Conservation (phyloP, 345 rosid species). For the Citrus medica region DNA sequence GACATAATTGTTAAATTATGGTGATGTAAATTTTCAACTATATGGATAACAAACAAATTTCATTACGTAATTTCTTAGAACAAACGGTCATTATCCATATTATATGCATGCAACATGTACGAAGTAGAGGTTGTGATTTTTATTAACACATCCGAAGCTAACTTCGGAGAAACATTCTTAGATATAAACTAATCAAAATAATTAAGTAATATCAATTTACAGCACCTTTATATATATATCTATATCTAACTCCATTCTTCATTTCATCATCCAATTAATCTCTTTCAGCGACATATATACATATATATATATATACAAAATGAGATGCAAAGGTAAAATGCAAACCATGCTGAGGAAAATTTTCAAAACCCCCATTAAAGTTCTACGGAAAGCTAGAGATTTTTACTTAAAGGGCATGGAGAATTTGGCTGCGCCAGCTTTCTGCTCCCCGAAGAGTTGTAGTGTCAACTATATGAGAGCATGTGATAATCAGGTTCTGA, state of each 20-base stretch:
- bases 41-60: no score
- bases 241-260: background rate
- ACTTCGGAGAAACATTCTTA: background rate
- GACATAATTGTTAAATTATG: no score
- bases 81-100: no score
- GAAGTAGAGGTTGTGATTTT: no score
- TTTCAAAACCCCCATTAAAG: slow-evolving; percentile 19
- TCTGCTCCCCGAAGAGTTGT: slow-evolving; percentile 29
- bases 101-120: no score
- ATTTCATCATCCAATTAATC: background rate
- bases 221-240: background rate
- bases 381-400: slow-evolving; percentile 33
- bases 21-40: no score
- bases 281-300: background rate
- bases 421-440: slow-evolving; percentile 6
- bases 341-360: slow-evolving; percentile 20
- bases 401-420: slow-evolving; percentile 29
- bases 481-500: slow-evolving; percentile 12
- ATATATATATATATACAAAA: background rate
- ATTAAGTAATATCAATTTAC: background rate
- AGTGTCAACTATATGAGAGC: slow-evolving; percentile 18
- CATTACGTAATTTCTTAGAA: no score
- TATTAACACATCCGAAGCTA: background rate
- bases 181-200: background rate
- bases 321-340: slow-evolving; percentile 21